A percentile compares a stretch with the other conserved stretches of the same genome.
phyloP scores from a whole-genome alignment of 2,329 filamentous ascomycete species.

The Phialophora tarda region DNA sequence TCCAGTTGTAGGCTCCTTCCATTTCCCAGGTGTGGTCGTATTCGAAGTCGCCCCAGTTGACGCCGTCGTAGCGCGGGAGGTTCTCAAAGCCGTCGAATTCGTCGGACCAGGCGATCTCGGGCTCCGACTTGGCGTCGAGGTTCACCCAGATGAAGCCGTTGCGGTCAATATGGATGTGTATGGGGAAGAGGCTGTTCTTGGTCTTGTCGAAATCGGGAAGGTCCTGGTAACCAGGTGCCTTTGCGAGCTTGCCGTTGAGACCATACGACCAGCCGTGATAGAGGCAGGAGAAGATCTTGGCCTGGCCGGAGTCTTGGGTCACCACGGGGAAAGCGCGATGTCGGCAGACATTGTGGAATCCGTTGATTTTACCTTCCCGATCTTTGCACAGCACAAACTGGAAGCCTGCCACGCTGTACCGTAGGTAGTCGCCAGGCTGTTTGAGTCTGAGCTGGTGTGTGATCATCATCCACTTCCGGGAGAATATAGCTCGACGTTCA shows the following conservation, averaged over 20 bases:
- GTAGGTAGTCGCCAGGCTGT: constrained; percentile 53
- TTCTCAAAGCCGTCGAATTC: constrained; percentile 58
- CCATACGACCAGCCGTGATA: constrained; percentile 70
- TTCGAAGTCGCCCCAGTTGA: constrained; percentile 60
- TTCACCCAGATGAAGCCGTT: constrained; percentile 38
- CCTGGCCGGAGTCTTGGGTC: constrained; percentile 36
- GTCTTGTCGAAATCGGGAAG: constrained; percentile 63
- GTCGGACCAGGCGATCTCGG: constrained; percentile 58
- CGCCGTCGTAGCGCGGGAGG: constrained; percentile 53
- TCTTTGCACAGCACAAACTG: constrained; percentile 61
- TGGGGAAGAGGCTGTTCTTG: constrained; percentile 59
- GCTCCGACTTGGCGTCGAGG: constrained; percentile 26
- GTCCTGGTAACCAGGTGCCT: constrained; percentile 64
- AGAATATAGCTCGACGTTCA: constrained; percentile 57
- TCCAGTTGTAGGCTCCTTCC: constrained; percentile 65
- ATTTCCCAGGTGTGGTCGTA: constrained; percentile 65
- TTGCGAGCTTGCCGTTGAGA: constrained; percentile 62
- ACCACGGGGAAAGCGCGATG: constrained; percentile 65
- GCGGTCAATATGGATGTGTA: constrained; percentile 35
- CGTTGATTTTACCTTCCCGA: constrained; percentile 59
- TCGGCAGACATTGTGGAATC: constrained; percentile 68
- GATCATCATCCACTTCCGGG: constrained; percentile 56
- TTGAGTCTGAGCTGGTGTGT: constrained; percentile 53
- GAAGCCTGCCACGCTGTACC: constrained; percentile 52
- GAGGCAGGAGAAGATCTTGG: constrained; percentile 60